Evolutionary conservation across 2,329 filamentous ascomycete genomes (phyloP).

Genomic region (Apiospora sp.): DNA sequence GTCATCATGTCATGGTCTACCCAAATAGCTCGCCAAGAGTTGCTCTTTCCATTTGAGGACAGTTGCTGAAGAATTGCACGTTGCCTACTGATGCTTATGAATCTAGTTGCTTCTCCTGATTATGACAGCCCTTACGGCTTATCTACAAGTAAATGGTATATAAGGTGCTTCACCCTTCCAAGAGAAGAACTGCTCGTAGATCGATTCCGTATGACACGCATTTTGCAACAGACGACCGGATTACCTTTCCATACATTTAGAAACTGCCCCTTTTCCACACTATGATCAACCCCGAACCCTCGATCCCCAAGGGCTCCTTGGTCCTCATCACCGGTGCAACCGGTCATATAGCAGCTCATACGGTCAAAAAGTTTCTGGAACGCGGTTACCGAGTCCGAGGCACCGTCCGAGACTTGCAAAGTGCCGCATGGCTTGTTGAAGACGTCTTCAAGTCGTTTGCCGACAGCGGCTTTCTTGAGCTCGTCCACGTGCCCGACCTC

Average conservation of each 20-base stretch:
- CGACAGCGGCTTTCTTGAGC: slow-evolving; percentile 44
- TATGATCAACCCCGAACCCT: neutral
- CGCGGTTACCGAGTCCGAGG: slow-evolving; percentile 53
- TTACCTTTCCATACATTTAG: neutral
- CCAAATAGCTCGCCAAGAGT: neutral
- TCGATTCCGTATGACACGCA: neutral
- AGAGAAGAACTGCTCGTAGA: neutral
- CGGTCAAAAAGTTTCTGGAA: slow-evolving; percentile 49
- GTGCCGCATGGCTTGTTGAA: slow-evolving; percentile 45
- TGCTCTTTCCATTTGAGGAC: slow-evolving; percentile 3
- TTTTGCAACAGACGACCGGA: neutral
- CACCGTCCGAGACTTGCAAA: slow-evolving; percentile 47
- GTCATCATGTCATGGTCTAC: too few species aligned
- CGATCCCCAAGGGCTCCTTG: slow-evolving; percentile 40
- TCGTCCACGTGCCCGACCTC: slow-evolving; percentile 49
- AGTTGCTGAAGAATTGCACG: neutral
- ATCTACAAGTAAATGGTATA: neutral
- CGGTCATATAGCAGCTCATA: slow-evolving; percentile 53
- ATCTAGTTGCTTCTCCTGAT: neutral
- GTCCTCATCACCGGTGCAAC: slow-evolving; percentile 56
- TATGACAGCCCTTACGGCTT: neutral
- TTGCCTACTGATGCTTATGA: neutral
- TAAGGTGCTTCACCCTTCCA: neutral
- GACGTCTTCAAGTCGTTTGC: slow-evolving; percentile 42
- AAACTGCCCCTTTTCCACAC: neutral